phyloP scores from a whole-genome alignment of 495 filamentous ascomycete species.

The Daldinia loculata region DNA sequence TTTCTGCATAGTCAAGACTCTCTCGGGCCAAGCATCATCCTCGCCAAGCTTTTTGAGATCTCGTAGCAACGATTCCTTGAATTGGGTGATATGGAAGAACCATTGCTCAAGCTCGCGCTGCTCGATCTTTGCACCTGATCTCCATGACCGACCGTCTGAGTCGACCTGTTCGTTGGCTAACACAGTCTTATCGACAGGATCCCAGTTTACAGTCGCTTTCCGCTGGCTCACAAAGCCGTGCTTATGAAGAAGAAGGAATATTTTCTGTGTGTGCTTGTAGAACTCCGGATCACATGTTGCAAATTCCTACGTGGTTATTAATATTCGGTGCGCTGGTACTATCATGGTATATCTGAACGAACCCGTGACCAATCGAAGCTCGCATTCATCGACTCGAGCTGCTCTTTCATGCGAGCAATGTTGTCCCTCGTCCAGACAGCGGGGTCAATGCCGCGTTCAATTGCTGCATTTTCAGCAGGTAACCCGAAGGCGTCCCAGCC shows the following conservation, averaged over 20 bases:
- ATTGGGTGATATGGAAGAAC: constrained; percentile 86
- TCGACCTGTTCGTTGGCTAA: constrained; percentile 93
- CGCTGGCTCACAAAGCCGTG: constrained; percentile 79
- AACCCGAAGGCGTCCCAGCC: constrained; percentile 94
- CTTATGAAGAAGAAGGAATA: constrained; percentile 79
- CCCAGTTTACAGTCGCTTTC: constrained; percentile 86
- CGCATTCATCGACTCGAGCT: constrained; percentile 77
- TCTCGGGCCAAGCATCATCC: constrained; percentile 77
- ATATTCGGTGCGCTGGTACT: constrained; percentile 6
- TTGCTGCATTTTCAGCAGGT: constrained; percentile 93
- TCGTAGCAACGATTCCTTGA: constrained; percentile 74
- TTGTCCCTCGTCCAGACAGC: constrained; percentile 81
- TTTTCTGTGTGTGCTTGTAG: constrained; percentile 86
- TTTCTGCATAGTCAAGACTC: constrained; percentile 82
- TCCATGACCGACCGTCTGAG: constrained; percentile 82
- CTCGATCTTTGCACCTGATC: constrained; percentile 86
- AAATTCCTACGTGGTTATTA: constrained; percentile 69
- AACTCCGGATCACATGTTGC: constrained; percentile 83
- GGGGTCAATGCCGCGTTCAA: constrained; percentile 81
- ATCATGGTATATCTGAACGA: constrained; percentile 47
- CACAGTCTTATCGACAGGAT: constrained; percentile 88
- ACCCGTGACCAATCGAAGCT: constrained; percentile 85
- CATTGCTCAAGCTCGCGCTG: constrained; percentile 83
- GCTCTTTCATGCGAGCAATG: constrained; percentile 84
- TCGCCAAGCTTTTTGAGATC: constrained; percentile 72